Percentiles rank a stretch among this genome's conserved stretches.
Conservation (phyloP, 352 stramenopile species). For the Thalassiosira pacifica region DNA sequence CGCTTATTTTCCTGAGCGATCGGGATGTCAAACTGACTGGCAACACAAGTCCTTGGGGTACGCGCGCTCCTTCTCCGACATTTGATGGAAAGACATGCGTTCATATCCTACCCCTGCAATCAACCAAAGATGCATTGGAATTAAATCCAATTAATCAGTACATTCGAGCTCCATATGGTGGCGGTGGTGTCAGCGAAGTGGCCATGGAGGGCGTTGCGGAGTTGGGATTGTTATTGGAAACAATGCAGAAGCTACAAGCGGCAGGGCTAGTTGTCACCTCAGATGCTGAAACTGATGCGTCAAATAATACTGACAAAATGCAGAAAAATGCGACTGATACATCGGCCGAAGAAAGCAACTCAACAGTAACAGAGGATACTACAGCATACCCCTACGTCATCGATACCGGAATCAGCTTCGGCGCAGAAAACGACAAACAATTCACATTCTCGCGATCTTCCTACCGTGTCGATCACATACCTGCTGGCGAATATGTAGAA, state of each 20-base stretch:
- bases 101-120: conserved; percentile 63
- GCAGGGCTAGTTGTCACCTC: not conserved
- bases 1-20: conserved; percentile 80
- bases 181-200: conserved; percentile 63
- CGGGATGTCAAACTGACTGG: conserved; percentile 70
- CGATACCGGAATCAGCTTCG: conserved; percentile 55
- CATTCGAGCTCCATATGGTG: conserved; percentile 46
- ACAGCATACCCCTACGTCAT: conserved; percentile 18
- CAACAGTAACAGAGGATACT: not conserved
- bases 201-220: conserved; percentile 56
- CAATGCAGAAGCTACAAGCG: not conserved
- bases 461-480: conserved; percentile 74
- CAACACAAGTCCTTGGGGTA: conserved; percentile 73
- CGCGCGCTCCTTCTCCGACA: conserved; percentile 68
- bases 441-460: conserved; percentile 72
- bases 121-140: conserved; percentile 15
- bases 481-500: conserved; percentile 59
- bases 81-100: conserved; percentile 63
- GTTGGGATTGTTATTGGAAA: conserved; percentile 49
- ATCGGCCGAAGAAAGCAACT: conserved; percentile 7
- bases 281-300: not conserved
- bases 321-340: conserved; percentile 25
- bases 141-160: conserved; percentile 43
- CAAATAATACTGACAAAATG: not conserved
- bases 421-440: conserved; percentile 57